Percentiles rank a stretch among this genome's conserved stretches.
phyloP scores from a whole-genome alignment of 257 asterid species.

The Rhazya stricta region DNA sequence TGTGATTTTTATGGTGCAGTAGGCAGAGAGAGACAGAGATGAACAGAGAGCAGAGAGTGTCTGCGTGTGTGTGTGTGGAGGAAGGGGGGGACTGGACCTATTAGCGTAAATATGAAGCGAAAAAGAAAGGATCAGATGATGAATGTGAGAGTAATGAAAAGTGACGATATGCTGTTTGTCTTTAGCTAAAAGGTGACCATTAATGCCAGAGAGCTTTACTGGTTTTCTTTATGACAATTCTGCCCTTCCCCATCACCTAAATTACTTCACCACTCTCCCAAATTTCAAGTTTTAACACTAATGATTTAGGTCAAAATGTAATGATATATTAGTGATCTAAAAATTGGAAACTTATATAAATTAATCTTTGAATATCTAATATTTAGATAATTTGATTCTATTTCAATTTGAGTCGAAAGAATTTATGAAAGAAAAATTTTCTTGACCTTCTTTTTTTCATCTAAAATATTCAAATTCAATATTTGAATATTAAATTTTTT shows the following conservation, averaged over 20 bases:
- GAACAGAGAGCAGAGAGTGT: constrained; percentile 13
- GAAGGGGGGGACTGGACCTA: too few species aligned
- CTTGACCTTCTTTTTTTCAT: too few species aligned
- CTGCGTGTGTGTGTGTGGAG: constrained; percentile 22
- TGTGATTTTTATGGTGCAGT: constrained; percentile 17
- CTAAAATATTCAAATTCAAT: too few species aligned
- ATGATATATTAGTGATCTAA: too few species aligned
- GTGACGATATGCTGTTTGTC: constrained; percentile 30
- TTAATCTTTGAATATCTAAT: too few species aligned
- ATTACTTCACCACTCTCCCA: not conserved
- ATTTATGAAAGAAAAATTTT: too few species aligned
- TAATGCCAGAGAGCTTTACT: not conserved
- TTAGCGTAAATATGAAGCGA: not conserved
- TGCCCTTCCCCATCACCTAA: not conserved
- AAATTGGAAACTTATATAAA: too few species aligned
- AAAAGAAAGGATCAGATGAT: not conserved
- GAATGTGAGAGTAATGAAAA: constrained; percentile 17
- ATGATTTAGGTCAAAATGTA: too few species aligned
- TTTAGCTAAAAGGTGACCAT: constrained; percentile 8
- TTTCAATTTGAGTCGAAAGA: too few species aligned
- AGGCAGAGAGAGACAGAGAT: not conserved
- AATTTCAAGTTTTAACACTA: too few species aligned
- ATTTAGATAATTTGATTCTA: too few species aligned
- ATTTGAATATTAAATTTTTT: too few species aligned
- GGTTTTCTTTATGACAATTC: not conserved